Evolutionary conservation across 169 alveolate genomes (phyloP).

Genomic region (Perkinsus chesapeaki): DNA sequence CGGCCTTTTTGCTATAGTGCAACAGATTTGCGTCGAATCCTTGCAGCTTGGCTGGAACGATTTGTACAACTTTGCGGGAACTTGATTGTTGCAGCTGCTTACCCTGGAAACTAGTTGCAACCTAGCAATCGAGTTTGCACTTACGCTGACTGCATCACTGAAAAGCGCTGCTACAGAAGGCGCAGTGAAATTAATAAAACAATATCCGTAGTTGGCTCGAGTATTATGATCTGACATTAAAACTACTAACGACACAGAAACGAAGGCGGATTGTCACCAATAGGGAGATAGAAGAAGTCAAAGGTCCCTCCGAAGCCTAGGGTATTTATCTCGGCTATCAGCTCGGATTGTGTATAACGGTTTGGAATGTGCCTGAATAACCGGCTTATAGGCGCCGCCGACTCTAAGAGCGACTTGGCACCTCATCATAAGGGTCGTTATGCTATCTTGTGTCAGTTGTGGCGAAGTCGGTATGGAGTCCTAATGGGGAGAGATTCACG

Average conservation of each 20-base stretch:
- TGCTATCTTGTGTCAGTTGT: too few species aligned
- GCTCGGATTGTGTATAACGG: neutral
- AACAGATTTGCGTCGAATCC: neutral
- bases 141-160: neutral
- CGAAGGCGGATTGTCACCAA: neutral
- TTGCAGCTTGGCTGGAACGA: neutral
- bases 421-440: too few species aligned
- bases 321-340: neutral
- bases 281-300: neutral
- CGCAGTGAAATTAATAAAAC: neutral
- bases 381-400: too few species aligned
- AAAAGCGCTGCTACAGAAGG: neutral
- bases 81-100: neutral
- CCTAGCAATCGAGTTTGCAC: too few species aligned
- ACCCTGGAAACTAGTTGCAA: neutral
- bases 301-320: neutral
- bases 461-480: too few species aligned
- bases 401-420: too few species aligned
- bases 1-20: constrained; percentile 1
- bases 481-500: too few species aligned
- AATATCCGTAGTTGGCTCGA: neutral
- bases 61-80: neutral
- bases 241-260: neutral
- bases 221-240: neutral
- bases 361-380: neutral